phyloP scores from a whole-genome alignment of 140 eudicot genomes.

The Cichorium intybus region DNA sequence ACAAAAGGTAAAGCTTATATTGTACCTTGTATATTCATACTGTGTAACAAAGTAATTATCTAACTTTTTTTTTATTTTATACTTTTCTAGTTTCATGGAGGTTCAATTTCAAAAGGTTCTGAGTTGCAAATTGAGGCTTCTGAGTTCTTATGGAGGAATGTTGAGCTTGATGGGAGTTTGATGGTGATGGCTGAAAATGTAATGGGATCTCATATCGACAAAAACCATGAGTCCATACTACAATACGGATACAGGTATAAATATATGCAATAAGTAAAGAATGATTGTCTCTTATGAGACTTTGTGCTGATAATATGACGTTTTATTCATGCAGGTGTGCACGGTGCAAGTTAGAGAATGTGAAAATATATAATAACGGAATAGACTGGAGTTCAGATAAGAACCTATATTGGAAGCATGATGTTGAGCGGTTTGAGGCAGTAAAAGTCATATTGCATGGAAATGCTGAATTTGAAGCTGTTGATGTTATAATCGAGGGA shows the following conservation, averaged over 20 bases:
- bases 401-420: constrained; percentile 91
- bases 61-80: constrained; percentile 7
- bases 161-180: constrained; percentile 95
- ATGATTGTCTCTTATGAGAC: not conserved
- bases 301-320: not conserved
- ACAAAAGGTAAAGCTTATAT: constrained; percentile 64
- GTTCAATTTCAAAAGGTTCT: constrained; percentile 80
- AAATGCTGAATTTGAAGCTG: constrained; percentile 98
- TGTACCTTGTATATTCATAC: constrained; percentile 1
- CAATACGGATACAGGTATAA: constrained; percentile 94
- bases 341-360: constrained; percentile 81
- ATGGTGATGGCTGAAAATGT: constrained; percentile 68
- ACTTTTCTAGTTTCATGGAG: constrained; percentile 70
- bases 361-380: constrained; percentile 69
- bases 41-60: constrained; percentile 4
- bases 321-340: constrained; percentile 61
- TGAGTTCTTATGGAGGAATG: constrained; percentile 87
- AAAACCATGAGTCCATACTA: constrained; percentile 58
- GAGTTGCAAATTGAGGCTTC: constrained; percentile 90
- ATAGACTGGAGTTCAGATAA: constrained; percentile 79
- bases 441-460: constrained; percentile 83
- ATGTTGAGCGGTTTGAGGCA: constrained; percentile 71
- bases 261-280: not conserved
- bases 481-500: constrained; percentile 77
- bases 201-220: constrained; percentile 56